A percentile compares a stretch with the other conserved stretches of the same genome.
These are phyloP conservation scores for Fusarium pininemorale DNA, from an alignment of 2,329 filamentous ascomycete genomes.

Conservation along the genomic window DNA sequence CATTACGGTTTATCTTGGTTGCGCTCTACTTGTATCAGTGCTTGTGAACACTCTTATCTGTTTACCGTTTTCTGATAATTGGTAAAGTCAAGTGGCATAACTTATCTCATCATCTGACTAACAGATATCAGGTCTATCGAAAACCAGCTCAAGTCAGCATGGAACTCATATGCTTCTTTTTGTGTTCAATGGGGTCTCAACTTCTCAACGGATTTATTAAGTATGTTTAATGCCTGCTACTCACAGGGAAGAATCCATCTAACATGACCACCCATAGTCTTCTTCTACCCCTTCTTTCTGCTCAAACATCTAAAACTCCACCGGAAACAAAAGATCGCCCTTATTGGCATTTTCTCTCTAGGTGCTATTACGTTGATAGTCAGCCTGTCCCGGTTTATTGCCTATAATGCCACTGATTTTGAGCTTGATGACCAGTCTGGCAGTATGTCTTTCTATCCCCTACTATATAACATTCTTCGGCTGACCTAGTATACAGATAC, in stretches of 20 bases:
- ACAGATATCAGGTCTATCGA: neutral
- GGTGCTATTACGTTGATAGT: slow-evolving; percentile 6
- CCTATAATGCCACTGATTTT: slow-evolving; percentile 8
- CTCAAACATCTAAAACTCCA: neutral
- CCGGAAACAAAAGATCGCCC: slow-evolving; percentile 1
- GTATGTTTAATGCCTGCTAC: neutral
- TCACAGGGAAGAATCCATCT: neutral
- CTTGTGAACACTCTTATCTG: slow-evolving; percentile 7
- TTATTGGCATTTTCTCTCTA: slow-evolving; percentile 6
- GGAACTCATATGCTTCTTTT: slow-evolving; percentile 12
- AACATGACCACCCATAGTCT: neutral
- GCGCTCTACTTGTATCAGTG: neutral
- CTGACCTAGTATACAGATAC: neutral
- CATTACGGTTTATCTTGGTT: neutral
- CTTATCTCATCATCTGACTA: neutral
- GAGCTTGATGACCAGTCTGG: slow-evolving; percentile 11
- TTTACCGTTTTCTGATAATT: neutral
- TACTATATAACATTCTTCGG: fast-evolving
- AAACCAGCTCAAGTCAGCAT: slow-evolving; percentile 5
- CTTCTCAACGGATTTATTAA: slow-evolving; percentile 8
- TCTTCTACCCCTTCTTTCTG: slow-evolving; percentile 12
- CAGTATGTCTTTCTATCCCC: neutral
- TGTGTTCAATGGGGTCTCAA: slow-evolving; percentile 11
- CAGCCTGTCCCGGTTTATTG: slow-evolving; percentile 11
- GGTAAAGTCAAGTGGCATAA: neutral